phyloP scores from a whole-genome alignment of 768 basidiomycete species.

The Chalciporus piperatus region DNA sequence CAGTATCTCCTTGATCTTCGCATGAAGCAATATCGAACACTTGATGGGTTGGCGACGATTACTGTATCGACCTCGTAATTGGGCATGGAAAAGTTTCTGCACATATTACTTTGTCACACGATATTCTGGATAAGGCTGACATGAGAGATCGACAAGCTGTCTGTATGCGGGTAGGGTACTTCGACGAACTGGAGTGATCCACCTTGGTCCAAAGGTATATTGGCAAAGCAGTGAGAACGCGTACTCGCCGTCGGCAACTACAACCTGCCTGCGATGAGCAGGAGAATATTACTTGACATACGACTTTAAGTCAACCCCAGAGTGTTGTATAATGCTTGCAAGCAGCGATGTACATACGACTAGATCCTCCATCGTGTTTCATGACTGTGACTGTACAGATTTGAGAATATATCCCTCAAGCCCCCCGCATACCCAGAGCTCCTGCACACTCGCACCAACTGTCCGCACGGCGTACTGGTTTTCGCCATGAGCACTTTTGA shows the following conservation, averaged over 20 bases:
- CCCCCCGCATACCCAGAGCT: constrained; percentile 94
- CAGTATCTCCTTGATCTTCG: constrained; percentile 28
- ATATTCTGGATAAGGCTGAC: too few relatives aligned
- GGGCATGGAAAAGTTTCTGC: background rate
- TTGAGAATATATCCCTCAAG: constrained; percentile 90
- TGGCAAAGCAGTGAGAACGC: too few relatives aligned
- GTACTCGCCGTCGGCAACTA: too few relatives aligned
- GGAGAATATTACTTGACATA: too few relatives aligned
- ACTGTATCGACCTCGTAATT: constrained; percentile 3
- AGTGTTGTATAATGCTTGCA: too few relatives aligned
- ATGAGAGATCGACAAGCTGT: too few relatives aligned
- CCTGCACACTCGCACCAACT: constrained; percentile 93
- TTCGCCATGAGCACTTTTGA: constrained; percentile 42
- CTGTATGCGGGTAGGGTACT: too few relatives aligned
- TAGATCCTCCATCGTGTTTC: background rate
- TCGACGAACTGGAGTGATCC: too few relatives aligned
- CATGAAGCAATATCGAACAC: constrained; percentile 21
- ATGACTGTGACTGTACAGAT: constrained; percentile 44
- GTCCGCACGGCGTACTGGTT: constrained; percentile 66
- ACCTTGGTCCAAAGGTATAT: too few relatives aligned
- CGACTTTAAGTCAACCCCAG: too few relatives aligned
- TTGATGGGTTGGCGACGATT: constrained; percentile 4
- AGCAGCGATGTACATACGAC: background rate
- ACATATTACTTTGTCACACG: background rate
- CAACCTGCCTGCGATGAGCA: too few relatives aligned